A percentile compares a stretch with the other conserved stretches of the same genome.
Conservation (phyloP, 169 alveolate species). For the Cryptosporidium andersoni region DNA sequence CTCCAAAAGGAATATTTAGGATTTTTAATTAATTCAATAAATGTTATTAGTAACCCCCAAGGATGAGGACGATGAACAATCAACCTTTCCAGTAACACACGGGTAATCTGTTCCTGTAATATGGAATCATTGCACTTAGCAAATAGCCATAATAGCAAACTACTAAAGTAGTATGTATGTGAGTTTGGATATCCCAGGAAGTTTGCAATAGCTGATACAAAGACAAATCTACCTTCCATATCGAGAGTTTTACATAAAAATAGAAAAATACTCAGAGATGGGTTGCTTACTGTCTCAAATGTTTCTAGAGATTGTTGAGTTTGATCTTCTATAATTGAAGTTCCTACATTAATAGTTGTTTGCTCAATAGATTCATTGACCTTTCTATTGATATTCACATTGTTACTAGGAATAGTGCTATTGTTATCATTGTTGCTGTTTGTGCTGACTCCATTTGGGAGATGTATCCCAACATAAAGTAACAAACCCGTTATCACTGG, state of each 20-base stretch:
- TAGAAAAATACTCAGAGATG: conserved; percentile 80
- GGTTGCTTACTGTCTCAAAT: conserved; percentile 56
- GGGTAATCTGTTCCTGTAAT: conserved; percentile 90
- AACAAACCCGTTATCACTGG: conserved; percentile 59
- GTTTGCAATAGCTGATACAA: conserved; percentile 91
- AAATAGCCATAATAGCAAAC: conserved; percentile 86
- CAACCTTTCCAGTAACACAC: conserved; percentile 89
- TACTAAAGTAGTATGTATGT: conserved; percentile 93
- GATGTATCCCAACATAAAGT: conserved; percentile 60
- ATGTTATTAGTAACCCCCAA: conserved; percentile 96
- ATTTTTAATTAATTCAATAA: conserved; percentile 91
- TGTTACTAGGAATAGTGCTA: neutral
- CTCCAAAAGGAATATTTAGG: conserved; percentile 84
- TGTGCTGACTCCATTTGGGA: conserved; percentile 40
- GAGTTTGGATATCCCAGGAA: conserved; percentile 95
- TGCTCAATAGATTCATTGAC: conserved; percentile 1
- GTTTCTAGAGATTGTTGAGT: neutral
- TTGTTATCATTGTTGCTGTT: conserved; percentile 13
- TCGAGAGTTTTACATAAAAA: conserved; percentile 80
- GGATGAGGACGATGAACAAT: conserved; percentile 94
- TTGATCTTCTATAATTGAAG: neutral
- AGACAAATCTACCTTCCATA: conserved; percentile 84
- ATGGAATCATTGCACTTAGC: conserved; percentile 84
- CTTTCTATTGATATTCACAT: neutral
- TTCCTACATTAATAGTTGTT: neutral